Evolutionary conservation across 2,329 filamentous ascomycete genomes (phyloP).

Genomic region (Neonectria faginata): DNA sequence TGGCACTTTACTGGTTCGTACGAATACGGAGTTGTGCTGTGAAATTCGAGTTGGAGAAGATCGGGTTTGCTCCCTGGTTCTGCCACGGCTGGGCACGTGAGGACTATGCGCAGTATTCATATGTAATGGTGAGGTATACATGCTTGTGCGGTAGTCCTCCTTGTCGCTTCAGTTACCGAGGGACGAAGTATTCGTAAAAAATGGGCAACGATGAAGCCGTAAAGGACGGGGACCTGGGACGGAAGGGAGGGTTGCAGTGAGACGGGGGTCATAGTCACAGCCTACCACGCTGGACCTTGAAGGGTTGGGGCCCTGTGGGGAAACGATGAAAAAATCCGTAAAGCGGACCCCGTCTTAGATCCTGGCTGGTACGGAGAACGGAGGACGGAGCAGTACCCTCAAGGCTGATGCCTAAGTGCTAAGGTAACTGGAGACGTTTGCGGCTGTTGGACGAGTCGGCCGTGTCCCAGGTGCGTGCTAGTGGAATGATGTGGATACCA

Average conservation of each 20-base stretch:
- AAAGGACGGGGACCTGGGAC: constrained; percentile 21
- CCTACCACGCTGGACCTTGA: not conserved
- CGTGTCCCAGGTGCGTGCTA: not conserved
- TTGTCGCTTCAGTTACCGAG: not conserved
- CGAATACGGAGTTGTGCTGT: constrained; percentile 5
- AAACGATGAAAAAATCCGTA: constrained; percentile 30
- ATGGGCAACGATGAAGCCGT: constrained; percentile 23
- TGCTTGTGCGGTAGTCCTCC: not conserved
- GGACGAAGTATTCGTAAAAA: not conserved
- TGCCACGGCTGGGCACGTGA: constrained; percentile 22
- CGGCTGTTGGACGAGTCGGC: too few species aligned
- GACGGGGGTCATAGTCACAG: constrained; percentile 7
- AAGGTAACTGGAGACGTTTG: not conserved
- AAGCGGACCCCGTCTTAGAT: constrained; percentile 34
- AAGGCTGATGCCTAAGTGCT: not conserved
- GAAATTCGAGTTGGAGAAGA: constrained; percentile 13
- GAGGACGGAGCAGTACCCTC: too few species aligned
- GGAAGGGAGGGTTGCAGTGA: constrained; percentile 15
- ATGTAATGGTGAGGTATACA: not conserved
- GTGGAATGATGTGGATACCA: not conserved
- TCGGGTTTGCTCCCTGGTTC: constrained; percentile 7
- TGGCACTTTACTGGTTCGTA: not conserved
- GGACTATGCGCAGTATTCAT: not conserved
- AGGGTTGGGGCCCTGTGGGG: constrained; percentile 9
- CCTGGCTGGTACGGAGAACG: constrained; percentile 14